Base-by-base conservation (phyloP, 2,329 filamentous ascomycete species). In the Hypoxylon sp. region DNA sequence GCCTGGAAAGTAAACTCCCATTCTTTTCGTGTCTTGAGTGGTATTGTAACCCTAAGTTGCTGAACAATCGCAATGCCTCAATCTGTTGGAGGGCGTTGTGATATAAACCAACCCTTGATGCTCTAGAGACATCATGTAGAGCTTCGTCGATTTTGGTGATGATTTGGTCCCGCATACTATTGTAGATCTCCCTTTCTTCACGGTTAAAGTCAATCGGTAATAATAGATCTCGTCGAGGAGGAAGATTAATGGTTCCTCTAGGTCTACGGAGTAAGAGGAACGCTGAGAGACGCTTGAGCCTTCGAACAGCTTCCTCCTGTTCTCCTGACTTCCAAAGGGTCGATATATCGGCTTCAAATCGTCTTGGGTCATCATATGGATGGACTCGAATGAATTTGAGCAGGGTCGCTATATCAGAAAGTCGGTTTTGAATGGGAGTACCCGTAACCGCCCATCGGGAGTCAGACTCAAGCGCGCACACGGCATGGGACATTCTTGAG, bases 371-470 rank as follows among this genome's bases (percentile, higher is more conserved):
- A 1, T 17, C 7, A 14, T 59, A 59, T 14, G 44, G 56, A 22
- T 37, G 33, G 30, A 27, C 56, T 7, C 44, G 31, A 13, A 86
- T 74, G 59, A 85, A 86, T 27, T 79, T 80, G 0, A 86, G 73
- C 0, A 86, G 75, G 0, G 78, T 76, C 0, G 79, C 76, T 5
- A 86, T 75, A 51, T 86, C 85, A 0, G 72, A 73, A 0, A 85
- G 75, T 0, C 75, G 75, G 51, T 86, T 87, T 49, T 86, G 84
- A 0, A 87, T 82, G 0, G 85, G 84, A 0, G 85, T 86, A 0
- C 84, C 84, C 0, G 83, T 85, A 0, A 86, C 79, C 0, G 81
- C 82, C 85, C 84, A 86, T 5, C 84, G 78, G 1, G 74, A 75
- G 14, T 69, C 66, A 0, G 81, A 75, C 0, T 81, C 66, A 0